phyloP scores from a whole-genome alignment of 257 asterid species.

The Solanum pimpinellifolium region DNA sequence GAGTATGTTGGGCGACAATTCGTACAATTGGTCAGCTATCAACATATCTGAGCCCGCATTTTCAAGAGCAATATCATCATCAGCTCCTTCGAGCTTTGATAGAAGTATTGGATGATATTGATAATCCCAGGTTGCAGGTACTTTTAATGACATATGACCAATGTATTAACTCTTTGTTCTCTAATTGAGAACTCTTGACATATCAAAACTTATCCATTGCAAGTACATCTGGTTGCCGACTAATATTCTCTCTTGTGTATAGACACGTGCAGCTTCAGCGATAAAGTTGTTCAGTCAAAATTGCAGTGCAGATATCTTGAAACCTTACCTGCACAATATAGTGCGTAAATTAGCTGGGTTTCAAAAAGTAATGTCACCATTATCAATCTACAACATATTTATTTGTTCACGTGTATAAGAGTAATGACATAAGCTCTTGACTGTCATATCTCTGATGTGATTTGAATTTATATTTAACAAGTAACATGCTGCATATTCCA shows the following conservation, averaged over 20 bases:
- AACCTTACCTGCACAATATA: neutral
- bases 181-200: neutral
- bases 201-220: neutral
- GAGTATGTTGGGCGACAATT: constrained; percentile 1
- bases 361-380: neutral
- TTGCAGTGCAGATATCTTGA: neutral
- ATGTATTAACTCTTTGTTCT: neutral
- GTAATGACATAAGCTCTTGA: neutral
- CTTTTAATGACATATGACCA: neutral
- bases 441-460: neutral
- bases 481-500: neutral
- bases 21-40: constrained; percentile 4
- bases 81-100: neutral
- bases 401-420: neutral
- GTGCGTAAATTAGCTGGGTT: neutral
- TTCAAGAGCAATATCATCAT: neutral
- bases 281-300: neutral
- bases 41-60: neutral
- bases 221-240: neutral
- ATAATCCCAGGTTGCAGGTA: constrained; percentile 3
- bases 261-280: neutral
- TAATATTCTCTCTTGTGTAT: neutral
- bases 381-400: neutral
- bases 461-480: neutral
- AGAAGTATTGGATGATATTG: neutral